Base-by-base conservation (phyloP, 257 asterid genomes). In the Cynanchum wilfordii region DNA sequence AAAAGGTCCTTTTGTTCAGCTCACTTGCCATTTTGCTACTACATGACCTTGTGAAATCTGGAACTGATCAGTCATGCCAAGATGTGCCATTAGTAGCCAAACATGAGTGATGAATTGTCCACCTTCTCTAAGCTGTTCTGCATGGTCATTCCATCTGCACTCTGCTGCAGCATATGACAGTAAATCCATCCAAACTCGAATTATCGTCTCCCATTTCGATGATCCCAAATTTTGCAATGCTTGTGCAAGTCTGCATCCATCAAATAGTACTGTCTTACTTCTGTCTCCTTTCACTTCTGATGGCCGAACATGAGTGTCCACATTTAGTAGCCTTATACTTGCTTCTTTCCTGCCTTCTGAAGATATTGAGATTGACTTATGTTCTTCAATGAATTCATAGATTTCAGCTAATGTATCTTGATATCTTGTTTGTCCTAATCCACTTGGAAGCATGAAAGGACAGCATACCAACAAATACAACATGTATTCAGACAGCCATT, bases 391-490 rank as follows among this genome's bases (percentile, higher is more conserved):
- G 30, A 82, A 64, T 0, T 76, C 83, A 5, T 5, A 16, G 40
- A 76, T 74, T 56, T 81, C 82, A 11, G 80, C 85, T 10, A 76
- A 66, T 9, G 82, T 75, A 33, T 81, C 82, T 11, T 78, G 80
- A 73, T 70, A 69, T n/a, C 79, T 63, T 8, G 76, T 82, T 70
- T 68, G 73, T n/a, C 79, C 83, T 6, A 82, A 69, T 63, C 86
- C 86, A 64, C 78, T 75, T 0, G 86, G 83, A 47, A 82, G 81
- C 83, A 76, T 78, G 73, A 72, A 75, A 40, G 86, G 86, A 1
- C 69, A 73, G 59, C 25, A 42, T 51, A 82, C 58, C 59, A 82
- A 29, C 22, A 82, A 29, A 57, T 78, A 73, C 67, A 76, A 29
- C 86, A 82, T 79, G 72, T 82, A 82, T 42, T 82, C 51, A 0